phyloP scores from a whole-genome alignment of 2,329 filamentous ascomycete species.

The Colletotrichum phormii region DNA sequence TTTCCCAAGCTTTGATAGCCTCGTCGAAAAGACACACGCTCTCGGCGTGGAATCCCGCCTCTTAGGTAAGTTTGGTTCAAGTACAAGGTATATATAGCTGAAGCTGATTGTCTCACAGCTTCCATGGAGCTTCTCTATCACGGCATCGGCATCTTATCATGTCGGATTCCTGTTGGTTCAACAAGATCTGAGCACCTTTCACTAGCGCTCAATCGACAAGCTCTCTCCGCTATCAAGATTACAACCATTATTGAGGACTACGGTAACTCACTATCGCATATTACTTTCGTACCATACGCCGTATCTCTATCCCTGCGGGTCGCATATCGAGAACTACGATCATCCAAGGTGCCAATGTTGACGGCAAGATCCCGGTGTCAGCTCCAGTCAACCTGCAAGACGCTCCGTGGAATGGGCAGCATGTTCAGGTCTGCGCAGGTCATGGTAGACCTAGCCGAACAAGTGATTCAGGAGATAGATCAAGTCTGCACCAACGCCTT shows the following conservation, averaged over 20 bases:
- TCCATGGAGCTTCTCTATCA: slow-evolving; percentile 41
- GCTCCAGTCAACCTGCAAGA: slow-evolving; percentile 39
- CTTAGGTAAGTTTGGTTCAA: slow-evolving; percentile 31
- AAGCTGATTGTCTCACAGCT: slow-evolving; percentile 19
- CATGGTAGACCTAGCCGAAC: slow-evolving; percentile 40
- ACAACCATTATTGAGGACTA: slow-evolving; percentile 39
- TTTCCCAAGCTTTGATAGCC: slow-evolving; percentile 18
- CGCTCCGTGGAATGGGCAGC: slow-evolving; percentile 38
- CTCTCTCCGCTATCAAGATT: slow-evolving; percentile 39
- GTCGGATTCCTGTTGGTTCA: slow-evolving; percentile 31
- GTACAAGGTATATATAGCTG: background rate
- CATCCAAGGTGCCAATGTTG: slow-evolving; percentile 38
- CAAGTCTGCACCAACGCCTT: slow-evolving; percentile 33
- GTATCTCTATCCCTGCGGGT: slow-evolving; percentile 41
- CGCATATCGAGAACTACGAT: slow-evolving; percentile 40
- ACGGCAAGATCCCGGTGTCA: slow-evolving; percentile 32
- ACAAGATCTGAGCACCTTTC: slow-evolving; percentile 32
- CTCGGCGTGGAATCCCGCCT: slow-evolving; percentile 38
- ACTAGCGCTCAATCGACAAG: slow-evolving; percentile 31
- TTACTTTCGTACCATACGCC: slow-evolving; percentile 40
- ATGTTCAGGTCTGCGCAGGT: slow-evolving; percentile 40
- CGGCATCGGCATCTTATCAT: slow-evolving; percentile 39
- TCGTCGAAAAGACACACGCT: slow-evolving; percentile 25
- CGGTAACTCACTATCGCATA: slow-evolving; percentile 38
- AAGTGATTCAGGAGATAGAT: slow-evolving; percentile 40